Base-by-base conservation (phyloP, 2,329 filamentous ascomycete genomes). In the Lachnellula cervina region DNA sequence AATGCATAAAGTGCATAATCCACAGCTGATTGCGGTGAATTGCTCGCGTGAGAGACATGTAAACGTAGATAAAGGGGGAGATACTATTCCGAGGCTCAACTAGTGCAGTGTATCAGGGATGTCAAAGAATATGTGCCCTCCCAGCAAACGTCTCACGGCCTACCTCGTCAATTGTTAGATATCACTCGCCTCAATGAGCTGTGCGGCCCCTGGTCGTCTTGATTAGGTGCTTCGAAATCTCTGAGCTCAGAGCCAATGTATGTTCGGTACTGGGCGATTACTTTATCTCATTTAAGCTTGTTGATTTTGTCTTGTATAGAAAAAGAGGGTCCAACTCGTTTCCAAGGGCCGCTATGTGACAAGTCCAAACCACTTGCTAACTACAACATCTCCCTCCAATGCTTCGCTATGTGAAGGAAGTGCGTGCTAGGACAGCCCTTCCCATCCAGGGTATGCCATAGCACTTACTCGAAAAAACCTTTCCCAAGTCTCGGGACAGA, bases 391-490 rank as follows among this genome's bases (percentile, higher is more conserved):
- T 49, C 40, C 51, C 16, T 49, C 40, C 51, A 47, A 49, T 34
- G 35, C 38, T 54, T 35, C 45, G 45, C 50, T 40, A 21, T 19
- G 6, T 3, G n/a, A 19, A 16, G 32, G 42, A 14, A 38, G 28
- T 37, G 50, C 52, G 42, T 49, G 43, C 51, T 40, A 49, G 38
- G 38, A n/a, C 45, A 34, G 47, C 25, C 34, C 47, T 48, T 28
- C 11, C 8, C 17, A 37, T 23, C n/a, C 46, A 44, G 52, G 51
- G 32, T 34, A 34, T 42, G 46, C 46, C 37, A 42, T 47, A 28
- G 46, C 52, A 55, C 52, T 49, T 50, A 47, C 52, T 52, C 38
- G 45, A 50, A 44, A 44, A 44, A 21, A 32, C 43, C 16, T 11
- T 25, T 23, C 21, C 53, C 48, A 42, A 59, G 47, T 45, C 46